These are phyloP conservation scores for Crucihimalaya himalaica DNA, from an alignment of 345 rosid genomes.

Conservation along the genomic window DNA sequence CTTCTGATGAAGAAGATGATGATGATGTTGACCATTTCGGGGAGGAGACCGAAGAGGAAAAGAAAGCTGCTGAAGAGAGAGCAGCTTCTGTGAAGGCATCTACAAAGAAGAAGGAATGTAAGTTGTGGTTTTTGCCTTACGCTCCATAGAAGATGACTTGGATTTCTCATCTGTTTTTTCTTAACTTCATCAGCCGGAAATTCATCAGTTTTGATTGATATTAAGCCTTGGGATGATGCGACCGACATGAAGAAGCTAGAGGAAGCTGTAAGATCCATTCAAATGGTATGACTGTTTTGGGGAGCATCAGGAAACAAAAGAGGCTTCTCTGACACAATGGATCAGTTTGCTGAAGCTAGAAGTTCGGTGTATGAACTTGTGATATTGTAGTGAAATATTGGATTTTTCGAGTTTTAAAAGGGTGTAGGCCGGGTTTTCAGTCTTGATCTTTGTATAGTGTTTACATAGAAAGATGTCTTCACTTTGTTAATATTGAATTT, in stretches of 20 bases:
- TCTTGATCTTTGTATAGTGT: too few relatives aligned
- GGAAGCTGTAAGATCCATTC: slow-evolving; percentile 66
- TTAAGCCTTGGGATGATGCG: slow-evolving; percentile 91
- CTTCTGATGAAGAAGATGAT: slow-evolving; percentile 55
- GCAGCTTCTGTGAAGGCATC: slow-evolving; percentile 67
- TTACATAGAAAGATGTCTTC: too few relatives aligned
- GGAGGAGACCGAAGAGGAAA: slow-evolving; percentile 88
- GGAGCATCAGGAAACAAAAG: slow-evolving; percentile 81
- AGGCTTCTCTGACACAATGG: slow-evolving; percentile 80
- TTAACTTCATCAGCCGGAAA: slow-evolving; percentile 55
- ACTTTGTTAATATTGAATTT: too few relatives aligned
- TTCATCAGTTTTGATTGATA: slow-evolving; percentile 72
- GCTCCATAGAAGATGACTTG: neutral
- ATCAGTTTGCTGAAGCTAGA: slow-evolving; percentile 64
- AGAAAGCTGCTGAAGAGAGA: slow-evolving; percentile 85
- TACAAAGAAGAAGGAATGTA: slow-evolving; percentile 67
- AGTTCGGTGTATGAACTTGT: slow-evolving; percentile 51
- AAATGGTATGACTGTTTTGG: slow-evolving; percentile 74
- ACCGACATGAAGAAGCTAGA: slow-evolving; percentile 90
- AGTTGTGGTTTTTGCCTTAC: neutral
- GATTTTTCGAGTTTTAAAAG: too few relatives aligned
- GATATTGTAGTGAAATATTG: too few relatives aligned
- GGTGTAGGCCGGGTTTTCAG: too few relatives aligned
- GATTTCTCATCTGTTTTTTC: neutral
- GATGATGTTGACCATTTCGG: slow-evolving; percentile 86